phyloP scores from a whole-genome alignment of 2,329 filamentous ascomycete species.

The Biscogniauxia sp. region DNA sequence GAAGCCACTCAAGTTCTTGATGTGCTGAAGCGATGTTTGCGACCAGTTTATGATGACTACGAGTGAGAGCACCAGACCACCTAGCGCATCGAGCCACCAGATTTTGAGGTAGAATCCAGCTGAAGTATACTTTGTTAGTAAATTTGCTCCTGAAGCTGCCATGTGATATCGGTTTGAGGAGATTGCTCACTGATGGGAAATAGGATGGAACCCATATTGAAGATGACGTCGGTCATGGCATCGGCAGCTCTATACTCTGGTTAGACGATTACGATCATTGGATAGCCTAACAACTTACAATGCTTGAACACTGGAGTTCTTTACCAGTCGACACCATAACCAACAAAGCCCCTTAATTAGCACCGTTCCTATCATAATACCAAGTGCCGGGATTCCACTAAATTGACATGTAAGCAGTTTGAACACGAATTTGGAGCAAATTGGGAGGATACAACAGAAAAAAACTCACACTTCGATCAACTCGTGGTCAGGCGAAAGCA shows the following conservation, averaged over 20 bases:
- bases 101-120: constrained; percentile 72
- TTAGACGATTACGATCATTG: constrained; percentile 5
- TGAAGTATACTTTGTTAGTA: constrained; percentile 20
- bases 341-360: constrained; percentile 79
- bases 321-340: constrained; percentile 84
- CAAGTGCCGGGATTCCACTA: constrained; percentile 64
- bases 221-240: constrained; percentile 73
- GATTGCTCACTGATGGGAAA: constrained; percentile 65
- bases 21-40: constrained; percentile 69
- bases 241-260: constrained; percentile 42
- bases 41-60: constrained; percentile 82
- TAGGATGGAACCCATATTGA: constrained; percentile 85
- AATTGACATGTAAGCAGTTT: background rate
- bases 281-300: constrained; percentile 45
- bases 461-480: constrained; percentile 63
- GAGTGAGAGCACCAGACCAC: constrained; percentile 73
- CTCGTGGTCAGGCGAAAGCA: constrained; percentile 59
- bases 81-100: constrained; percentile 82
- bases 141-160: background rate
- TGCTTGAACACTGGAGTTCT: constrained; percentile 82
- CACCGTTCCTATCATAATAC: constrained; percentile 79
- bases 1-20: constrained; percentile 76
- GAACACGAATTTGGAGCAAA: background rate
- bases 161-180: background rate
- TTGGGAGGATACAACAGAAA: background rate